Evolutionary conservation across 2,329 filamentous ascomycete species (phyloP).

Genomic region (Magnaporthiopsis incrustans): DNA sequence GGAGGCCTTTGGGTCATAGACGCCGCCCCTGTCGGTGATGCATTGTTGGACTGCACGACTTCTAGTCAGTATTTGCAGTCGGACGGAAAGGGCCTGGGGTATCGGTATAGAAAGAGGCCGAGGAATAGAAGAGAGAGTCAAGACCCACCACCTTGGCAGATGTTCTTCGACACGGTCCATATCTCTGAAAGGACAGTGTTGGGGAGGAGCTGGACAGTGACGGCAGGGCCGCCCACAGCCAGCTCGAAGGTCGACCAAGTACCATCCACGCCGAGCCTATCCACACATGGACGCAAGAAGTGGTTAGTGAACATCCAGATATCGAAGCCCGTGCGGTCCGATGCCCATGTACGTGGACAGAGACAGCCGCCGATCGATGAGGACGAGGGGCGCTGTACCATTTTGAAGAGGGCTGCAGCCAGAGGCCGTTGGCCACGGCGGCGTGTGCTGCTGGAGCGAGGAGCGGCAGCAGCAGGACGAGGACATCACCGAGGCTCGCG

Average conservation of each 20-base stretch:
- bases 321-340: neutral
- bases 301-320: neutral
- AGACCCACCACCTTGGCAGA: conserved; percentile 50
- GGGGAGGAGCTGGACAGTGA: conserved; percentile 45
- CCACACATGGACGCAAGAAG: neutral
- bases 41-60: conserved; percentile 39
- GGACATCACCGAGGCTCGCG: conserved; percentile 18
- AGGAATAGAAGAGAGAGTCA: neutral
- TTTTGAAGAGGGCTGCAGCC: conserved; percentile 9
- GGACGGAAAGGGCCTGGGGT: neutral
- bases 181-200: conserved; percentile 65
- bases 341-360: neutral
- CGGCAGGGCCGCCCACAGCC: conserved; percentile 35
- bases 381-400: neutral
- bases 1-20: conserved; percentile 47
- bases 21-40: conserved; percentile 45
- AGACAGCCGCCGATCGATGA: neutral
- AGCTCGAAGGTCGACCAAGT: conserved; percentile 65
- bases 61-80: neutral
- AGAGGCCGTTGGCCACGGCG: neutral
- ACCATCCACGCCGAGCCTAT: conserved; percentile 57
- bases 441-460: conserved; percentile 2
- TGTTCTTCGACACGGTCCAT: conserved; percentile 58
- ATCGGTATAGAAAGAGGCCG: neutral
- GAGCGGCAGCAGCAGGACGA: conserved; percentile 15